Evolutionary conservation across 2,329 filamentous ascomycete species (phyloP).

Genomic region (Arthrobotrys megalospora): DNA sequence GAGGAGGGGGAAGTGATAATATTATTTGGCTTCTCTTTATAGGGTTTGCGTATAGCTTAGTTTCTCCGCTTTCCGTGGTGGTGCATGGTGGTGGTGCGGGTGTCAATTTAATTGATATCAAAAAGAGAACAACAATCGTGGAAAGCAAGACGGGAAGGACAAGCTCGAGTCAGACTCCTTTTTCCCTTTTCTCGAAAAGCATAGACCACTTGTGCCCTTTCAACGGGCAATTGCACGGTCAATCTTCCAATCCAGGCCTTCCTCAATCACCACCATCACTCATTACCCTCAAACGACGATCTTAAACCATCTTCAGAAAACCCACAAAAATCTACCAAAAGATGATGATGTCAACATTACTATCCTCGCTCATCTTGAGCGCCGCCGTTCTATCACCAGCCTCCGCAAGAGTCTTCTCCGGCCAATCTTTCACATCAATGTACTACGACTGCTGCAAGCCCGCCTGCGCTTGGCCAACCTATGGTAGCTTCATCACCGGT

Average conservation of each 20-base stretch:
- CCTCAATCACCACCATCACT: conserved; percentile 4
- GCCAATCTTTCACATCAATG: conserved; percentile 58
- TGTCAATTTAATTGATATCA: conserved; percentile 48
- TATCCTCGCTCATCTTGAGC: conserved; percentile 53
- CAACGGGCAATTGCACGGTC: conserved; percentile 25
- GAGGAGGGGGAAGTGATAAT: background rate
- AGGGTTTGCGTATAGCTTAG: conserved; percentile 31
- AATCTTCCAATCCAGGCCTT: conserved; percentile 6
- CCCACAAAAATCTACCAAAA: background rate
- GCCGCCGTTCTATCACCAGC: conserved; percentile 2
- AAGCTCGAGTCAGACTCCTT: conserved; percentile 35
- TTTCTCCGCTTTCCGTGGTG: conserved; percentile 33
- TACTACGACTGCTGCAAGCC: conserved; percentile 79
- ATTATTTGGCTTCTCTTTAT: conserved; percentile 18
- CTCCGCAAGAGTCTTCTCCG: conserved; percentile 36
- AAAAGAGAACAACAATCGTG: conserved; percentile 12
- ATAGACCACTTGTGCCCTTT: conserved; percentile 46
- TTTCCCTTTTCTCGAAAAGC: conserved; percentile 7
- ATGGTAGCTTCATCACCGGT: conserved; percentile 53
- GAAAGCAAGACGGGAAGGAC: conserved; percentile 13
- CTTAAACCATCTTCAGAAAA: background rate
- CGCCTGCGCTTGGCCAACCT: conserved; percentile 71
- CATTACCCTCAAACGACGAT: background rate
- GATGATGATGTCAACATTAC: conserved; percentile 28
- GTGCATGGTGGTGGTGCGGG: conserved; percentile 4